Evolutionary conservation across 2,329 filamentous ascomycete genomes (phyloP).

Genomic region (Ophiostoma australiae): DNA sequence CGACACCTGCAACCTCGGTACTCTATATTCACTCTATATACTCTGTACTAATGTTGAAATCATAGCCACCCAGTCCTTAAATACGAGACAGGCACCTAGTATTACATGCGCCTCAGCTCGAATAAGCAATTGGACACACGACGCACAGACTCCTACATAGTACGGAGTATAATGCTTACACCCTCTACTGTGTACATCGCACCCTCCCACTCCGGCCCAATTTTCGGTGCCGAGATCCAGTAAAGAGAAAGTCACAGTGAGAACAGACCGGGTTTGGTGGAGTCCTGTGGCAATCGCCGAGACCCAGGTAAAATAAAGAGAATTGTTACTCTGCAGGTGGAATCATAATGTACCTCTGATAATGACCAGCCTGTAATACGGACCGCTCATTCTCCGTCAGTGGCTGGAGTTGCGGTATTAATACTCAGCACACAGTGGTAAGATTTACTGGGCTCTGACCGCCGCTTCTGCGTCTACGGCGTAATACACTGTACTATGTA

Average conservation of each 20-base stretch:
- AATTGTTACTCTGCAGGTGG: neutral
- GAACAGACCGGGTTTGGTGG: conserved; percentile 1
- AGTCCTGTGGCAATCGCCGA: neutral
- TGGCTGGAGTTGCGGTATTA: neutral
- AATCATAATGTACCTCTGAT: neutral
- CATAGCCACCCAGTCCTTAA: neutral
- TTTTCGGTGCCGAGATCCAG: conserved; percentile 6
- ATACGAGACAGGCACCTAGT: neutral
- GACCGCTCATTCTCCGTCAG: neutral
- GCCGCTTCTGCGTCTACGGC: neutral
- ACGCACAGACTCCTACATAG: neutral
- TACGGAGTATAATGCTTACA: neutral
- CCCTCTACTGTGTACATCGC: neutral
- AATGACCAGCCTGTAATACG: neutral
- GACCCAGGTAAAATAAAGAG: neutral
- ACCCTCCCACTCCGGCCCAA: neutral
- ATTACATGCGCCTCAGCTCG: neutral
- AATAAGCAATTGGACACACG: conserved; percentile 11
- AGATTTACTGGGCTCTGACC: neutral
- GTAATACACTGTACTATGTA: too few relatives aligned
- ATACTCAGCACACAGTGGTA: neutral
- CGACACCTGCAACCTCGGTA: too few relatives aligned
- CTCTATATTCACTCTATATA: too few relatives aligned
- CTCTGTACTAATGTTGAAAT: neutral
- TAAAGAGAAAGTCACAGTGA: neutral